These are phyloP conservation scores for Alectoria sarmentosa DNA, from an alignment of 495 filamentous ascomycete species.

Conservation along the genomic window DNA sequence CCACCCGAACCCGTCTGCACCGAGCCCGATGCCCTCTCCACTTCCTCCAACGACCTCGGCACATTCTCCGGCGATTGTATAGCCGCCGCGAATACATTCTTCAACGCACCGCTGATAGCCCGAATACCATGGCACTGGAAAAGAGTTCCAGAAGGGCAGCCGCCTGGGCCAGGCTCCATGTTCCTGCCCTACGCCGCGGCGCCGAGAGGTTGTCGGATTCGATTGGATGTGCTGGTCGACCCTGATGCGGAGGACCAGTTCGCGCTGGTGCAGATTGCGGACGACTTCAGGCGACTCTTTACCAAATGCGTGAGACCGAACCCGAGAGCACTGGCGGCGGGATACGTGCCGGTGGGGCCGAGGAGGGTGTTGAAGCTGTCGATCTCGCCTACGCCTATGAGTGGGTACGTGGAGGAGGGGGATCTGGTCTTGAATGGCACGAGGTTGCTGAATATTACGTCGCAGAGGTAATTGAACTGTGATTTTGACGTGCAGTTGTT, in stretches of 20 bases:
- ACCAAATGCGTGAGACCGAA: not conserved
- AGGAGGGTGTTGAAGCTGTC: not conserved
- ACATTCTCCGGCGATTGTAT: not conserved
- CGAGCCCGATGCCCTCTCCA: not conserved
- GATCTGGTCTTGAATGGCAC: not conserved
- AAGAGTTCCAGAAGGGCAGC: too few relatives aligned
- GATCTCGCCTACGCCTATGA: not conserved
- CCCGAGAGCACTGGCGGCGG: not conserved
- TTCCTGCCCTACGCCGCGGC: not conserved
- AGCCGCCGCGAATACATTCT: not conserved
- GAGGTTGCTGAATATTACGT: not conserved
- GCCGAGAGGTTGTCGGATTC: not conserved
- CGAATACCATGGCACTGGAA: not conserved
- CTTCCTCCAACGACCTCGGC: not conserved
- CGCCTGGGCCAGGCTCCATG: too few relatives aligned
- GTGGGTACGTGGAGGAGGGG: not conserved
- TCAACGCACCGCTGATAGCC: not conserved
- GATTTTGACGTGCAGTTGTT: not conserved
- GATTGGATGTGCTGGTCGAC: not conserved
- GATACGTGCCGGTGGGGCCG: not conserved
- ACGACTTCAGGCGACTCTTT: not conserved
- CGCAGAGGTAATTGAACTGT: not conserved
- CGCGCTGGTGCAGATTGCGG: not conserved
- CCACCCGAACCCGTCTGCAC: not conserved
- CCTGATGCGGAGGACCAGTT: not conserved